Evolutionary conservation across 306 rosid genomes (phyloP).

Genomic region (Lathyrus oleraceus): DNA sequence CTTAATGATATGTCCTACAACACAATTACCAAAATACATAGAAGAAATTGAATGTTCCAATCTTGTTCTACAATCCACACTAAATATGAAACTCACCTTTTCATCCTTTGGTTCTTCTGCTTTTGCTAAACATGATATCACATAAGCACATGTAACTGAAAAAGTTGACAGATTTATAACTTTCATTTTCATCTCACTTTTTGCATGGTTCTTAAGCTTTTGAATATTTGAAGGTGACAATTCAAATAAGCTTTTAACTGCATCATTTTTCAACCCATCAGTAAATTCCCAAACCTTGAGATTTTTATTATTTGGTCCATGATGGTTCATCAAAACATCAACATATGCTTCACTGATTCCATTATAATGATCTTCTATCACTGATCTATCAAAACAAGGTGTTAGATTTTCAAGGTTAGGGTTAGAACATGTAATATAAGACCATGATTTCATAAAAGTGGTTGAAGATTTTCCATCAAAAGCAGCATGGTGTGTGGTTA

Average conservation of each 20-base stretch:
- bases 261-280: neutral
- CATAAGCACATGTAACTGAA: slow-evolving; percentile 42
- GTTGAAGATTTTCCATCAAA: slow-evolving; percentile 38
- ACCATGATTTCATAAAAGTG: slow-evolving; percentile 34
- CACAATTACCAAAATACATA: slow-evolving; percentile 54
- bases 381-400: slow-evolving; percentile 22
- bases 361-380: slow-evolving; percentile 8
- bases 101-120: slow-evolving; percentile 19
- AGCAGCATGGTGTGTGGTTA: slow-evolving; percentile 38
- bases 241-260: slow-evolving; percentile 28
- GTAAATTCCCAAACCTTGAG: slow-evolving; percentile 16
- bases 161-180: slow-evolving; percentile 33
- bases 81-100: neutral
- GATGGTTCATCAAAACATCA: neutral
- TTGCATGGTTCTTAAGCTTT: slow-evolving; percentile 31
- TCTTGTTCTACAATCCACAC: slow-evolving; percentile 42
- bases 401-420: slow-evolving; percentile 10
- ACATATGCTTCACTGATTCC: neutral
- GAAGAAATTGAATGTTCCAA: slow-evolving; percentile 36
- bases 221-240: slow-evolving; percentile 10
- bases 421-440: slow-evolving; percentile 9
- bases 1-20: neutral
- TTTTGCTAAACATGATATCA: slow-evolving; percentile 34
- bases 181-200: neutral
- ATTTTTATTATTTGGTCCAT: slow-evolving; percentile 16